Base-by-base conservation (phyloP, 148 eudicot genomes). In the Pharnaceum exiguum region DNA sequence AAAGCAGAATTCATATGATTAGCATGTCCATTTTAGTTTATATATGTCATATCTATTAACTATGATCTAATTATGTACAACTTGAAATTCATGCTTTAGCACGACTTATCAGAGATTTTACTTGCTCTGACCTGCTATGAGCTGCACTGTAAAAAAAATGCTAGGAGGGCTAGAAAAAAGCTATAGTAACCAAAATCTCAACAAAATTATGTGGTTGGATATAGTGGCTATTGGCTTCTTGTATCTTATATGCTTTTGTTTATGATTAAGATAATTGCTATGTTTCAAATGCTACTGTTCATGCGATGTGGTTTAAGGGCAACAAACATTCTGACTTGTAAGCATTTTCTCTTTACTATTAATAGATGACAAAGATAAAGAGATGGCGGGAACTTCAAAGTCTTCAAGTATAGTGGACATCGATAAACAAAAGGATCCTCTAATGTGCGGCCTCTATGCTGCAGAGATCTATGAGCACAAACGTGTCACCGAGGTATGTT, bases 381-480 rank as follows among this genome's bases (percentile, higher is more conserved):
- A 57, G 46, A 66, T 70, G 44, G 13, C 63, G 24, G 81, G 53
- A 72, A 63, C 46, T 59, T 76, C 73, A 35, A 63, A 68, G 27
- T 72, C 48, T 55, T 60, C 63, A 28, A 62, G 60, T 28, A 61
- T 86, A 48, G 57, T 70, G 29, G 81, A 86, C 67, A 81, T 90
- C 68, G 97, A 90, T 72, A 77, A 75, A 58, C 66, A 72, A 51
- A 83, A 75, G 74, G 95, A 86, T 75, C 95, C 95, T 51, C 79
- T 49, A 59, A 78, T 86, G 95, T 90, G 97, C 67, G 70, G 82
- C 67, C 60, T 68, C 18, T 90, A 90, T 70, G 97, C 84, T 65
- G 69, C 79, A 57, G 83, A 84, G 54, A 87, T 90, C 67, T 80
- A 77, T 60, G 51, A 55, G 27, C 63, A 70, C 49, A 75, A 69